Base-by-base conservation (phyloP, 169 alveolate species). In the Plasmodium ovale region DNA sequence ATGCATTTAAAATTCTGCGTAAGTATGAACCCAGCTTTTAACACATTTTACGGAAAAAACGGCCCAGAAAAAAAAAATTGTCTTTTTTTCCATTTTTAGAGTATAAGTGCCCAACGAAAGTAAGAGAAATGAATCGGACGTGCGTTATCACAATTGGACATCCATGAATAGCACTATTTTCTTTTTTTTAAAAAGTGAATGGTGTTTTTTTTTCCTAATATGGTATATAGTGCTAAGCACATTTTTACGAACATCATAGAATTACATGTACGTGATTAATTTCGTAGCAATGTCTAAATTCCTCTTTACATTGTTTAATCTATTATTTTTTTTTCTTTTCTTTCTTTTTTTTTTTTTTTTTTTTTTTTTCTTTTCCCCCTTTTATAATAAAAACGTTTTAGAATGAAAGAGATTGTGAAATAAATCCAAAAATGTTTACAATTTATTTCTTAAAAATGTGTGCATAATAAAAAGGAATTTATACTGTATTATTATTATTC, bases 251-350 rank as follows among this genome's bases (percentile, higher is more conserved):
- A 14, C 64, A 54, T 54, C 7, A n/a, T 54, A 19, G 64, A 21
- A 54, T n/a, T 14, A 21, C 27, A 21, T 27, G 64, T 69, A 35
- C 21, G 14, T 69, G 19, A 49, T 47, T 44, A 68, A 27, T 25
- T 47, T 35, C 10, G 29, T 16, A 29, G 65, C 33, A 69, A 49
- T 69, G 84, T 47, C 67, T 69, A 69, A 69, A 69, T 44, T 47
- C 16, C 44, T 54, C 9, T 1, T 69, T 21, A 69, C 4, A 9
- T 6, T 69, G 42, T 69, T 25, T 69, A n/a, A n/a, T n/a, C n/a
- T n/a, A n/a, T n/a, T n/a, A n/a, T 16, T 35, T 44, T 68, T 27
- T 2, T 14, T 53, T 68, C 10, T 21, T 7, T 25, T 21, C 37
- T 12, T 1, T 3, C 21, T 6, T 12, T 23, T 7, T n/a, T n/a